Base-by-base conservation (phyloP, 306 rosid species). In the Vigna unguiculata region DNA sequence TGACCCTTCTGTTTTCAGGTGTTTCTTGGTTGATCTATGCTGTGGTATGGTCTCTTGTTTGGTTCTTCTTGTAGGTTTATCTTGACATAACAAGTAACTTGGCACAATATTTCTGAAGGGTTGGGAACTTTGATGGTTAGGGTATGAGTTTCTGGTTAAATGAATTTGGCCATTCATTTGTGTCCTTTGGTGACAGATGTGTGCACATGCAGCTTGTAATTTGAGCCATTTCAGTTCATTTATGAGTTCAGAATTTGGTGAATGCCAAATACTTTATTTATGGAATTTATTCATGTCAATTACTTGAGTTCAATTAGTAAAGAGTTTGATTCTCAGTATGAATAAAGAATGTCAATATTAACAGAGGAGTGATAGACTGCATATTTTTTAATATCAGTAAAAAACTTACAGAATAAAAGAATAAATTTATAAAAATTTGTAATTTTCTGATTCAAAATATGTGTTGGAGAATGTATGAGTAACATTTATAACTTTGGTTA, bases 1-100 rank as follows among this genome's bases (percentile, higher is more conserved):
- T 81, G 74, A 10, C 45, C 15, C 28, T 46, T 75, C 1, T 70
- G 41, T 83, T 78, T 88, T 80, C 84, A 88, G 90, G 88, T 75
- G 43, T 83, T 80, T 68, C 84, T 20, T 77, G 84, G 92, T 64
- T 79, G 80, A 65, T 76, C 54, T 72, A 69, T 71, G 30, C 41
- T 53, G 28, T 79, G 82, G 84, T 83, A 71, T 87, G 84, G 84
- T 64, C 70, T 22, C 17, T 81, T 57, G 40, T 74, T 81, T 71
- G 52, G 46, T 64, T 84, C 21, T 69, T 61, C 59, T 72, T 63
- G 70, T 81, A 76, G 77, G 73, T 49, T 28, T 13, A 30, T 60
- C 40, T 36, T 20, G 36, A 28, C 34, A 21, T 36, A 75, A 72
- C 21, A 68, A 72, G 52, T 59, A 49, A 82, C 19, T 17, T 34